These are phyloP conservation scores for Vishniacozyma victoriae DNA, from an alignment of 768 basidiomycete species.

Conservation along the genomic window DNA sequence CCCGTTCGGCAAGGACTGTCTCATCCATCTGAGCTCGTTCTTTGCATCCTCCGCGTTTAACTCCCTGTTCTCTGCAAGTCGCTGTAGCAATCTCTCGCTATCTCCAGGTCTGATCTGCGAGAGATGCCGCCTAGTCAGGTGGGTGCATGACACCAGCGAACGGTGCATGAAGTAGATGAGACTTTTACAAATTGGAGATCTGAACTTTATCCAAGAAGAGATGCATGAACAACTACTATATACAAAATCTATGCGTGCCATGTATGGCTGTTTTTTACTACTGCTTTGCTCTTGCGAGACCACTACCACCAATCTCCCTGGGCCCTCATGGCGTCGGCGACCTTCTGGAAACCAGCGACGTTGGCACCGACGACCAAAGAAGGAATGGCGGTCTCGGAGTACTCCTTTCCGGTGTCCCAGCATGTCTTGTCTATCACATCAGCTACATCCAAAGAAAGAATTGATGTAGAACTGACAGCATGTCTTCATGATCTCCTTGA, in stretches of 20 bases:
- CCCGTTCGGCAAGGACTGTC: neutral
- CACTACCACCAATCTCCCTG: constrained; percentile 70
- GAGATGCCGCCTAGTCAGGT: too few species aligned
- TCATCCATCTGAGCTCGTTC: constrained; percentile 55
- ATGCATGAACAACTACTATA: too few species aligned
- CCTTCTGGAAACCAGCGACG: constrained; percentile 56
- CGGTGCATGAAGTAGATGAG: too few species aligned
- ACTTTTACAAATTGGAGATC: too few species aligned
- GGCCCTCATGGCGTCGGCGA: constrained; percentile 65
- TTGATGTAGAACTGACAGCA: constrained; percentile 55
- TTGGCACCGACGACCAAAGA: constrained; percentile 63
- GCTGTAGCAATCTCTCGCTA: too few species aligned
- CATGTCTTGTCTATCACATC: constrained; percentile 50
- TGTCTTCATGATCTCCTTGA: constrained; percentile 65
- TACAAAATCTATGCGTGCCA: too few species aligned
- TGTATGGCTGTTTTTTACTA: neutral
- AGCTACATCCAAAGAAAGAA: constrained; percentile 11
- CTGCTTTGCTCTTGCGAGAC: too few species aligned
- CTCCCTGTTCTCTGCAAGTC: constrained; percentile 30
- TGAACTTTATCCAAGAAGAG: too few species aligned
- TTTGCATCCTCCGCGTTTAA: constrained; percentile 24
- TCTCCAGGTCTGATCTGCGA: too few species aligned
- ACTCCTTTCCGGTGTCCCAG: constrained; percentile 57
- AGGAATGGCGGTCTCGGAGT: constrained; percentile 55
- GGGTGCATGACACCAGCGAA: too few species aligned